These are phyloP conservation scores for Geranomyces variabilis DNA, from an alignment of 192 early-diverging fungal genomes.

Conservation along the genomic window DNA sequence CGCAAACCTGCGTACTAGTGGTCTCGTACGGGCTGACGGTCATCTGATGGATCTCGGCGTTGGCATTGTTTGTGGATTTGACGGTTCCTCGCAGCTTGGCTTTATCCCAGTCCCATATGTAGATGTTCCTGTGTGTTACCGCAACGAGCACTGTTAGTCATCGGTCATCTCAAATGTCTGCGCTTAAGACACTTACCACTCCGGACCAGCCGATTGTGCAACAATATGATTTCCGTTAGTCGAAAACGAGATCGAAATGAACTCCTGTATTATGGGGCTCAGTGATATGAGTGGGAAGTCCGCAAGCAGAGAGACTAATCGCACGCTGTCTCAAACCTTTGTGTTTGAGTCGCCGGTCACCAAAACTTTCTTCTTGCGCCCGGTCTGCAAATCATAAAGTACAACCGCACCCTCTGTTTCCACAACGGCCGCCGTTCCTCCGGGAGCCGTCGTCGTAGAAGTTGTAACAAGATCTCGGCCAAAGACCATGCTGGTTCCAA, in stretches of 20 bases:
- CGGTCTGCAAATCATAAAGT: conserved; percentile 23
- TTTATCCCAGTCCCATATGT: conserved; percentile 60
- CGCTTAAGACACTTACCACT: conserved; percentile 26
- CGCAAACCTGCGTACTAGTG: conserved; percentile 44
- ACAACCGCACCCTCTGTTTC: conserved; percentile 7
- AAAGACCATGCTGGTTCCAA: neutral
- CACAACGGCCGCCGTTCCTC: neutral
- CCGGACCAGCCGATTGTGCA: conserved; percentile 46
- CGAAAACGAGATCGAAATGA: conserved; percentile 51
- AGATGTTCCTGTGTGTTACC: conserved; percentile 44
- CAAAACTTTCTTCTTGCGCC: conserved; percentile 41
- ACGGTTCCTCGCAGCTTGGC: conserved; percentile 41
- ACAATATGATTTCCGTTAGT: conserved; percentile 48
- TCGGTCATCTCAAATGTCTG: neutral
- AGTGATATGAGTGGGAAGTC: conserved; percentile 16
- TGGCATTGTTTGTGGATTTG: conserved; percentile 44
- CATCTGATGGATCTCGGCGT: conserved; percentile 51
- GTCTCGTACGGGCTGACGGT: conserved; percentile 51
- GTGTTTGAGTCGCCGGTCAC: conserved; percentile 6
- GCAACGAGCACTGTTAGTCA: neutral
- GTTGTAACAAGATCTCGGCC: neutral
- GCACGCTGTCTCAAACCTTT: neutral
- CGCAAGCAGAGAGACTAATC: neutral
- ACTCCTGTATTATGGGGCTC: conserved; percentile 47
- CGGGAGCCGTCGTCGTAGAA: neutral